Evolutionary conservation across 2,329 filamentous ascomycete species (phyloP).

Genomic region (Diaporthe sp.): DNA sequence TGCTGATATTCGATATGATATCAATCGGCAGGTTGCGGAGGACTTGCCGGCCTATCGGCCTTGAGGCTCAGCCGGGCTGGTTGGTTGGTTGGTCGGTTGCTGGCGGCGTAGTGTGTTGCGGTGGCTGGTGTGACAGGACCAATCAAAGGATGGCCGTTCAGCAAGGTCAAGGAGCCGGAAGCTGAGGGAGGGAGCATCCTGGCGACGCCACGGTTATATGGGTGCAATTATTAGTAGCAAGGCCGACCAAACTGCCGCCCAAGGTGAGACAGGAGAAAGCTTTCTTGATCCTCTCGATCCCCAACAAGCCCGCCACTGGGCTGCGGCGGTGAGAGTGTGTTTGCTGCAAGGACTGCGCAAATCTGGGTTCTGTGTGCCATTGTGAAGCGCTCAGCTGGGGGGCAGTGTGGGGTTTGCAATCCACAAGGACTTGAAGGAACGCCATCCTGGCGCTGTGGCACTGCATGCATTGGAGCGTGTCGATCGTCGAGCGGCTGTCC

Average conservation of each 20-base stretch:
- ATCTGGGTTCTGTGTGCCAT: not conserved
- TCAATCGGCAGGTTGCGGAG: not conserved
- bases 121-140: not conserved
- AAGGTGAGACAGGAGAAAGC: not conserved
- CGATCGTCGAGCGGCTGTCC: slow-evolving; percentile 11
- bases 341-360: not conserved
- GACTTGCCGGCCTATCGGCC: not conserved
- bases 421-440: slow-evolving; percentile 10
- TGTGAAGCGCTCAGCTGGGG: slow-evolving; percentile 5
- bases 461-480: slow-evolving; percentile 1
- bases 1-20: not conserved
- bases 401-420: slow-evolving; percentile 13
- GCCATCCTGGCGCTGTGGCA: slow-evolving; percentile 12
- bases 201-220: not conserved
- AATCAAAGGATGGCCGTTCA: slow-evolving; percentile 5
- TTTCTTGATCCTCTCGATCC: not conserved
- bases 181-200: not conserved
- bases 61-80: not conserved
- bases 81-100: not conserved
- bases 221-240: not conserved
- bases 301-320: not conserved
- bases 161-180: not conserved
- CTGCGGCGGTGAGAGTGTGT: slow-evolving; percentile 1
- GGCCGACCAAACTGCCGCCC: not conserved
- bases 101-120: not conserved